These are phyloP conservation scores for Linanthus parryae DNA, from an alignment of 148 eudicot genomes.

Conservation along the genomic window DNA sequence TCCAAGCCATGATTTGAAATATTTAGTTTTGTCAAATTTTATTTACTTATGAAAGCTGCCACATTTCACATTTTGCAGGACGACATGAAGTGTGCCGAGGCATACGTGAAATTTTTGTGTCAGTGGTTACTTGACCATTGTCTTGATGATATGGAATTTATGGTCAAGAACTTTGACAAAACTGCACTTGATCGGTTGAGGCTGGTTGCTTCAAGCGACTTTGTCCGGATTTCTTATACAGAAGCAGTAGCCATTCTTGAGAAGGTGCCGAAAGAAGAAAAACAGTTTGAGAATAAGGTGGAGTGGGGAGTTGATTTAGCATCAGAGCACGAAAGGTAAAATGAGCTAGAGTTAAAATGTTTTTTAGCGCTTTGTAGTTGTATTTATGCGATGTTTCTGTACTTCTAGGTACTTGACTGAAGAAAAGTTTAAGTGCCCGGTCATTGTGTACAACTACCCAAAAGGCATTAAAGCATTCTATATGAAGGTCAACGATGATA, in stretches of 20 bases:
- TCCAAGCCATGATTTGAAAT: too few species aligned
- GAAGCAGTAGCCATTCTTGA: conserved; percentile 66
- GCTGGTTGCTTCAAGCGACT: conserved; percentile 73
- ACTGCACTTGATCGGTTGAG: conserved; percentile 66
- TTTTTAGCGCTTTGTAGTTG: too few species aligned
- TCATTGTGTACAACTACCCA: conserved; percentile 91
- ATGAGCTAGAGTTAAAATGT: too few species aligned
- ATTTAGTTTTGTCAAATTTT: conserved; percentile 3
- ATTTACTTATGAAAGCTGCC: background rate
- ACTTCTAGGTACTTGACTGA: conserved; percentile 84
- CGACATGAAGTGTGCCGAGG: conserved; percentile 98
- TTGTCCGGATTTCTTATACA: conserved; percentile 73
- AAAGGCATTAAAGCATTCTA: conserved; percentile 94
- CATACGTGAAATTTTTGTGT: conserved; percentile 73
- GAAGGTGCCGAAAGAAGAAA: conserved; percentile 54
- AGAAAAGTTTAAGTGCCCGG: conserved; percentile 66
- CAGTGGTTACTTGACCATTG: conserved; percentile 90
- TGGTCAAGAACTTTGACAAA: conserved; percentile 70
- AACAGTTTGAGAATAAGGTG: conserved; percentile 84
- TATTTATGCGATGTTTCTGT: too few species aligned
- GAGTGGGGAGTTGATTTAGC: conserved; percentile 98
- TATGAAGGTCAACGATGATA: conserved; percentile 91
- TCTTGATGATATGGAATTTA: conserved; percentile 91
- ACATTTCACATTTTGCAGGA: conserved; percentile 34
- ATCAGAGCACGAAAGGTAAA: conserved; percentile 91